Base-by-base conservation (phyloP, 306 rosid genomes). In the Potentilla sterilis region DNA sequence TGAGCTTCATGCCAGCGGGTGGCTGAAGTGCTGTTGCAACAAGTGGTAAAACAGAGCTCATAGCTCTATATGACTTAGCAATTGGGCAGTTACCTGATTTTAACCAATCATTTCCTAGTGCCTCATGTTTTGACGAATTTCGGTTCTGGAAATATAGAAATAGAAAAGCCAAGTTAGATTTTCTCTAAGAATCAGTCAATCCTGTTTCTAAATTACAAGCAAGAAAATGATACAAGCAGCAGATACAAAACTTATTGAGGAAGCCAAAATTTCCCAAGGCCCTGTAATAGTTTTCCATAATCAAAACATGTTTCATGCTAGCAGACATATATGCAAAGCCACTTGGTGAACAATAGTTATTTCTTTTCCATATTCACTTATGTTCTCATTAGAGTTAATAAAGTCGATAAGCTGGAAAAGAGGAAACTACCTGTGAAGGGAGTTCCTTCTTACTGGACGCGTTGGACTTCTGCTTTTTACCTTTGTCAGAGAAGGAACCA, bases 11-110 rank as follows among this genome's bases (percentile, higher is more conserved):
- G 28, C 89, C 94, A 70, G 88, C 79, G 24, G 97, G 94, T 74
- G 91, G 92, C 81, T 77, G 86, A 80, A 88, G 72, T 72, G 85
- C 86, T 52, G 81, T 63, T 24, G 94, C 94, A 76, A 92, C 92
- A 79, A 90, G 94, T 38, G 94, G 97, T 34, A 90, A 84, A 54
- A 92, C 93, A 77, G 66, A 64, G 83, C 89, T 82, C 54, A 87
- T 93, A 16, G 96, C 93, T 82, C 93, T 87, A 46, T 83, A 92
- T 43, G 97, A 88, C 87, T 90, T 90, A 37, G 96, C 97, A 68
- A 90, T 90, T 5, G 94, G 92, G 75, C 96, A 92, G 80, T 85
- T 92, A 52, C 96, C 96, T 3, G 82, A 78, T 79, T 85, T 72
- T 81, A 92, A 79, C 96, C 97, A 92, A 77, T 92, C 96, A 72